These are phyloP conservation scores for Pittosporum tobira DNA, from an alignment of 129 eudicot species.

Conservation along the genomic window DNA sequence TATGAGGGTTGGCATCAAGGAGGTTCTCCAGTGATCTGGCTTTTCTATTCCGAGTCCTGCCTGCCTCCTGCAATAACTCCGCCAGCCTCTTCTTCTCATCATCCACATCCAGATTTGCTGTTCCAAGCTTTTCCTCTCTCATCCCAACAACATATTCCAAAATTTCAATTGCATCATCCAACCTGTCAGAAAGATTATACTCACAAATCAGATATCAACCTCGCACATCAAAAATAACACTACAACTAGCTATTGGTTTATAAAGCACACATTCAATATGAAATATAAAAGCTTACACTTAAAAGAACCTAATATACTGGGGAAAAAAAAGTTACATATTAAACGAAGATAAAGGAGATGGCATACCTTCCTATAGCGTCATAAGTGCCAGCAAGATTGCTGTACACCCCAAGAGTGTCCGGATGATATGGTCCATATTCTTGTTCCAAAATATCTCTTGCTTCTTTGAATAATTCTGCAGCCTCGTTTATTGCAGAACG, in stretches of 20 bases:
- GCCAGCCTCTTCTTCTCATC: constrained; percentile 78
- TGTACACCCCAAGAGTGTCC: constrained; percentile 77
- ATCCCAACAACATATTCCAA: constrained; percentile 63
- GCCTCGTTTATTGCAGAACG: constrained; percentile 67
- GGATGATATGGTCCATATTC: constrained; percentile 78
- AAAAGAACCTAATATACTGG: too few species aligned
- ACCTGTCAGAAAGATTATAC: constrained; percentile 29
- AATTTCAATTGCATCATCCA: constrained; percentile 73
- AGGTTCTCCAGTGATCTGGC: constrained; percentile 57
- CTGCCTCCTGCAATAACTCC: constrained; percentile 66
- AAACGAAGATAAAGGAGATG: not conserved
- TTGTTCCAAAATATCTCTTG: constrained; percentile 52
- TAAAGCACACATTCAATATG: too few species aligned
- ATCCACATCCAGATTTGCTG: constrained; percentile 78
- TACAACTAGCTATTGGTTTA: not conserved
- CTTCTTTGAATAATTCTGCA: constrained; percentile 62
- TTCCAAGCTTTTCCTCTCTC: constrained; percentile 91
- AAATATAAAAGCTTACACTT: too few species aligned
- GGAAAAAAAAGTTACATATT: not conserved
- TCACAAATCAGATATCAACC: too few species aligned
- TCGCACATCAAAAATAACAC: not conserved
- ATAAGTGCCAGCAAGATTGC: constrained; percentile 87
- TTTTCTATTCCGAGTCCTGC: constrained; percentile 48
- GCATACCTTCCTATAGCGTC: constrained; percentile 83
- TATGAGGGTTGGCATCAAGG: constrained; percentile 41